Evolutionary conservation across 2,329 filamentous ascomycete genomes (phyloP).

Genomic region (Trichophyton schoenleinii): DNA sequence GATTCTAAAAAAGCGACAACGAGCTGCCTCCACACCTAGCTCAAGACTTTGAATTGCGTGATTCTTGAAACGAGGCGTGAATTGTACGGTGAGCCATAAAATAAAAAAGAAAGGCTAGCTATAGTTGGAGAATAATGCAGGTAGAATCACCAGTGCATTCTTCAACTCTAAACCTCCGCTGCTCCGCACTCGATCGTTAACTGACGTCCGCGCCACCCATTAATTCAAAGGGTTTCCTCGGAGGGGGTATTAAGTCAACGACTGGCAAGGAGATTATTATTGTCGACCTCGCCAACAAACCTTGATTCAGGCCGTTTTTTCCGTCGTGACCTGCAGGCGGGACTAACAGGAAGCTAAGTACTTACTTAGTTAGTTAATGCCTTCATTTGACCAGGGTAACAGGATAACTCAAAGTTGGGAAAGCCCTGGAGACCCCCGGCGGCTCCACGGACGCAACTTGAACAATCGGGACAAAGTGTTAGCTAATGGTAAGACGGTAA

Average conservation of each 20-base stretch:
- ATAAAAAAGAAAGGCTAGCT: not conserved
- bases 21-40: not conserved
- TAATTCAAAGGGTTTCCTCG: not conserved
- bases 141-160: not conserved
- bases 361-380: not conserved
- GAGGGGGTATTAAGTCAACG: not conserved
- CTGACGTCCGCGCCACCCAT: not conserved
- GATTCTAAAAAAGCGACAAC: not conserved
- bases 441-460: not conserved
- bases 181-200: not conserved
- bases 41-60: not conserved
- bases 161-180: conserved; percentile 3
- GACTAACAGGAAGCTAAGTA: not conserved
- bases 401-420: not conserved
- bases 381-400: not conserved
- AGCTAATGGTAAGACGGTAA: not conserved
- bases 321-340: not conserved
- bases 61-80: not conserved
- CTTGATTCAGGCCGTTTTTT: not conserved
- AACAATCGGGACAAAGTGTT: not conserved
- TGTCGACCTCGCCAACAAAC: too few relatives aligned
- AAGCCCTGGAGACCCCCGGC: not conserved
- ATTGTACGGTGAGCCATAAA: not conserved
- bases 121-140: too few relatives aligned
- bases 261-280: too few relatives aligned